Base-by-base conservation (phyloP, 306 rosid genomes). In the Quercus variabilis region DNA sequence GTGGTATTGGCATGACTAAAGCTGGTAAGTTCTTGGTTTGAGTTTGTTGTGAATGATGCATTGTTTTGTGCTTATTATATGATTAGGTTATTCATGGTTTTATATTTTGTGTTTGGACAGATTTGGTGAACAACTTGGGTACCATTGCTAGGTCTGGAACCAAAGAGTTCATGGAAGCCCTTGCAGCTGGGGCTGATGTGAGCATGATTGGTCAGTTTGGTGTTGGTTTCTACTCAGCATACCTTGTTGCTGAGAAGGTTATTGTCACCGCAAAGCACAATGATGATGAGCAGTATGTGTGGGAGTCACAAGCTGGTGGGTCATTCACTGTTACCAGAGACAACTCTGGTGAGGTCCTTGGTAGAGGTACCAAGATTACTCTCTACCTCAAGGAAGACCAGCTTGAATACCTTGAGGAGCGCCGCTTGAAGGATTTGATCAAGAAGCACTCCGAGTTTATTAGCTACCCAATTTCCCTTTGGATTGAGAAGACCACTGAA, bases 141-240 rank as follows among this genome's bases (percentile, higher is more conserved):
- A 94, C 98, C n/a, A 92, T 94, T 78, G 98, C 98, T 5, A 86
- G 98, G 90, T 94, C 98, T 30, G 98, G 98, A 2, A 94, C 98
- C 84, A 94, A 94, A 88, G 97, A 94, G 73, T 94, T 94, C 86
- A 92, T 91, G 98, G 98, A 94, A 82, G 98, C 98, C 26, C 55
- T 94, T 73, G 92, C 98, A n/a, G 97, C 98, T 54, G 98, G 98
- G 72, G 97, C 98, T 72, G 98, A 94, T 81, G 98, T 94, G 54
- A 94, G 98, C 88, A 94, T 94, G 98, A 94, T 94, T 1, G 98
- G 98, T 1, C 98, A 92, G 82, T 94, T 94, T 18, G 98, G 98
- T 83, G 98, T 94, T 71, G 97, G 98, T n/a, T 94, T 94, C 87
- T 94, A 94, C 83, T 94, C 98, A 0, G 93, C 98, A 15, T 94